Base-by-base conservation (phyloP, 345 rosid genomes). In the Firmiana major region DNA sequence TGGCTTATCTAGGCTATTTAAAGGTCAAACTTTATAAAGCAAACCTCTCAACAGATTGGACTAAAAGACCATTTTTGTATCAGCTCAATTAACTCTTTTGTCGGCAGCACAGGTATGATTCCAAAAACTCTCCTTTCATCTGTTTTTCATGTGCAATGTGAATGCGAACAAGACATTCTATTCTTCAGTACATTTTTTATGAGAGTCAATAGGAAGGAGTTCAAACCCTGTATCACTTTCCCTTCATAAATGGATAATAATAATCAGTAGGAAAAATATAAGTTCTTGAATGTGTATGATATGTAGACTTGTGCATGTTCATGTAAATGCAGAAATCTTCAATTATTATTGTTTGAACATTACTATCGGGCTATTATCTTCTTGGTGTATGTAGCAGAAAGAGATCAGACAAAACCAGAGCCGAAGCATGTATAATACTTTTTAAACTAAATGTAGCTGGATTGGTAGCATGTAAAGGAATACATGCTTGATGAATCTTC, bases 1-100 rank as follows among this genome's bases (percentile, higher is more conserved):
- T 55, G 93, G 88, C 80, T 83, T 89, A 78, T 70, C 81, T 26
- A 85, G 83, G 87, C 78, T 92, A 62, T 86, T 86, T 59, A 70
- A 77, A 12, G 84, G 80, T 53, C 68, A 80, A 66, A 75, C 3
- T 21, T 15, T 51, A 36, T 48, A 69, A 40, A 48, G 13, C 2
- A 36, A 58, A 10, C 43, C 78, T 7, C 9, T 66, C 54, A 24
- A 49, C 54, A 49, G 54, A 17, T 49, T 7, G 65, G 12, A 53
- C 7, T 36, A 19, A 60, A 24, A 45, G 28, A 66, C 51, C 68
- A 38, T 62, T 71, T 69, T 58, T 49, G 4, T 3, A 31, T 22
- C 53, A 8, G 38, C 22, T 73, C 31, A n/a, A 63, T 19, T 15
- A 59, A 59, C 21, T 24, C 15, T 12, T 57, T 34, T 73, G 36